Evolutionary conservation across 2,329 filamentous ascomycete genomes (phyloP).

Genomic region (Cadophora gregata): DNA sequence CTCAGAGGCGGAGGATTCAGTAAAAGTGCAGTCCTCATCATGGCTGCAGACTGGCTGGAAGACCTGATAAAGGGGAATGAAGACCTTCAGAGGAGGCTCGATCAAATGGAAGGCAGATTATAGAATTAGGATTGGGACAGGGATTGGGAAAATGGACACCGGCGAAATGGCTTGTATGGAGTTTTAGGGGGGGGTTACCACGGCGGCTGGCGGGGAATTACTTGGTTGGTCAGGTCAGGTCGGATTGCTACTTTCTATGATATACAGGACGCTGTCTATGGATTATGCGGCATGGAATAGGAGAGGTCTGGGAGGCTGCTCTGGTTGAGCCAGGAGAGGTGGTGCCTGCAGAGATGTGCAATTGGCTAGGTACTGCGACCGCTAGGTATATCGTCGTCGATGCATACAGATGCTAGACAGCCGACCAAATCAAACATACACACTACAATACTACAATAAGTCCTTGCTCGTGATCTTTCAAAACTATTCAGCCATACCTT

Average conservation of each 20-base stretch:
- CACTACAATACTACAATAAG: no score
- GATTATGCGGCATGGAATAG: constrained; percentile 8
- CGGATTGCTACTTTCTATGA: constrained; percentile 23
- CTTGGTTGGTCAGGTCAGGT: not conserved
- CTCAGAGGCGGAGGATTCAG: constrained; percentile 77
- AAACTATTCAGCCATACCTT: no score
- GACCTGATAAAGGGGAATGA: constrained; percentile 73
- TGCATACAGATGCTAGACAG: not conserved
- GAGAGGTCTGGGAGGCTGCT: not conserved
- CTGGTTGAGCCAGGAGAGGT: not conserved
- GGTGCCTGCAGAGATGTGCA: not conserved
- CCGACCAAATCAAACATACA: not conserved
- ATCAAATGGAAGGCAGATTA: constrained; percentile 48
- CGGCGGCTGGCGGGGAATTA: not conserved
- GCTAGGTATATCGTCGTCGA: not conserved
- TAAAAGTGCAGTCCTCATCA: constrained; percentile 79
- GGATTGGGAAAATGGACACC: not conserved
- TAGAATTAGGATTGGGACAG: not conserved
- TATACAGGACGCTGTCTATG: constrained; percentile 24
- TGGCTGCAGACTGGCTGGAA: constrained; percentile 81
- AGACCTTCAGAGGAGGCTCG: constrained; percentile 59
- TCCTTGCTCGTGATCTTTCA: no score
- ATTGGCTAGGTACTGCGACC: not conserved
- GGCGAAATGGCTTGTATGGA: constrained; percentile 19
- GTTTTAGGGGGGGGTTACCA: constrained; percentile 6